A percentile compares a stretch with the other conserved stretches of the same genome.
Conservation (phyloP, 202 grass and related monocot genomes). For the Carex arenaria region DNA sequence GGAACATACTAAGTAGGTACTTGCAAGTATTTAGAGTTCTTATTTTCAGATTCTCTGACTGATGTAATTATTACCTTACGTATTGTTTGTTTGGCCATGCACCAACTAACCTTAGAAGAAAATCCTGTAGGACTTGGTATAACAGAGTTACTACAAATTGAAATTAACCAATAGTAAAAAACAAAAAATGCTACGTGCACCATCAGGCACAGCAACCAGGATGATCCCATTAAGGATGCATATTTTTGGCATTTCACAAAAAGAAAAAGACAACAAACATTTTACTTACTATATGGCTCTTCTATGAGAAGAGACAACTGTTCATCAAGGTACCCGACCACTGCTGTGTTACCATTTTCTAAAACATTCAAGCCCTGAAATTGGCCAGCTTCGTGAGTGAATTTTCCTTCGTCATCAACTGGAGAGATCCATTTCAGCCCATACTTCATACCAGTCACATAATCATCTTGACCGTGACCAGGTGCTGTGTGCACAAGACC, state of each 20-base stretch:
- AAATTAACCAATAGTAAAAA: slow-evolving; percentile 12
- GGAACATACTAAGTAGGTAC: not conserved
- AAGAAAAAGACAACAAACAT: not conserved
- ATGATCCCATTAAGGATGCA: not conserved
- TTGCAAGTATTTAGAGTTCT: not conserved
- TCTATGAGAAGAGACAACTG: slow-evolving; percentile 66
- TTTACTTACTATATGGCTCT: slow-evolving; percentile 89
- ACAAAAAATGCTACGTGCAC: not conserved
- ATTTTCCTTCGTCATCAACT: slow-evolving; percentile 85
- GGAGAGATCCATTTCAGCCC: slow-evolving; percentile 86
- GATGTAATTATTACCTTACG: not conserved
- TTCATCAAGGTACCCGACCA: slow-evolving; percentile 73
- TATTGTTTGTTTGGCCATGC: not conserved
- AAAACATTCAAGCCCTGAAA: slow-evolving; percentile 82
- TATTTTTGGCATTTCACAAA: not conserved
- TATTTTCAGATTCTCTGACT: not conserved
- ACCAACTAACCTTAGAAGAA: not conserved
- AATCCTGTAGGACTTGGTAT: not conserved
- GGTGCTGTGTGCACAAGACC: slow-evolving; percentile 99
- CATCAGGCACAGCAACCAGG: not conserved
- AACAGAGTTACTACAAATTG: not conserved
- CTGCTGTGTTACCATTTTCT: slow-evolving; percentile 70
- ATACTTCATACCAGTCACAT: slow-evolving; percentile 87
- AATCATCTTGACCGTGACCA: slow-evolving; percentile 98
- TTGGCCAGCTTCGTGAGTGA: slow-evolving; percentile 81